Conservation (phyloP, 2,329 filamentous ascomycete genomes). For the Diaporthe australafricana region DNA sequence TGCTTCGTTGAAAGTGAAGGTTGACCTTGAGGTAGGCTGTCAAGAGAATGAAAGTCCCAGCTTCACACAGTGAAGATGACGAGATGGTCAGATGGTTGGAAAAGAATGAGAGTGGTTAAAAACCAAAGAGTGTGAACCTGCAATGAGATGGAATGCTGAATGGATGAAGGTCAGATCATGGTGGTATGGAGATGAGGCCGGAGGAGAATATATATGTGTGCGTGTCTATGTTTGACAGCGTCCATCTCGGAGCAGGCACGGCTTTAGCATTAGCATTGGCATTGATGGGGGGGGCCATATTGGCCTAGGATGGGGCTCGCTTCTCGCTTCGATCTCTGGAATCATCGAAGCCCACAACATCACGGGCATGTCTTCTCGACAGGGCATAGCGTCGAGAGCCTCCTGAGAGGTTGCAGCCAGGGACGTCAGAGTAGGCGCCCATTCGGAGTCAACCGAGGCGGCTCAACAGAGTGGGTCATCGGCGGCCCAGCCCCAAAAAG, state of each 20-base stretch:
- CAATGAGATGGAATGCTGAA: constrained; percentile 32
- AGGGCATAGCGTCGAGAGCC: constrained; percentile 12
- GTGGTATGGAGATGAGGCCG: background rate
- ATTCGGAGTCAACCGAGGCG: constrained; percentile 24
- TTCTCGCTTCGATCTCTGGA: constrained; percentile 16
- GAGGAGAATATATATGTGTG: constrained; percentile 9
- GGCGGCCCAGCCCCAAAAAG: background rate
- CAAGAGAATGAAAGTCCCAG: constrained; percentile 35
- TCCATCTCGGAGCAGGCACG: background rate
- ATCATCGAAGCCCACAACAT: constrained; percentile 3
- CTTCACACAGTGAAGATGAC: constrained; percentile 40
- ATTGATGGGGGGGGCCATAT: background rate
- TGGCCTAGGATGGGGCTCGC: background rate
- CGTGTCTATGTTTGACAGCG: background rate
- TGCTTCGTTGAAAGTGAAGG: constrained; percentile 19
- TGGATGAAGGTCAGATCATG: background rate
- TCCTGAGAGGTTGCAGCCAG: constrained; percentile 13
- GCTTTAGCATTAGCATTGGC: background rate
- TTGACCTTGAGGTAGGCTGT: background rate
- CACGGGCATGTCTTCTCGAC: constrained; percentile 12
- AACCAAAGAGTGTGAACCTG: constrained; percentile 32
- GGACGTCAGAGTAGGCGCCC: constrained; percentile 27
- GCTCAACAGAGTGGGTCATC: background rate
- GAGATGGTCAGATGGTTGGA: constrained; percentile 10
- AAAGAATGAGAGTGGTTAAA: constrained; percentile 31